Evolutionary conservation across 2,329 filamentous ascomycete genomes (phyloP), one percentile per base, ranked within the genome.

Genomic region (Fusarium sp.): DNA sequence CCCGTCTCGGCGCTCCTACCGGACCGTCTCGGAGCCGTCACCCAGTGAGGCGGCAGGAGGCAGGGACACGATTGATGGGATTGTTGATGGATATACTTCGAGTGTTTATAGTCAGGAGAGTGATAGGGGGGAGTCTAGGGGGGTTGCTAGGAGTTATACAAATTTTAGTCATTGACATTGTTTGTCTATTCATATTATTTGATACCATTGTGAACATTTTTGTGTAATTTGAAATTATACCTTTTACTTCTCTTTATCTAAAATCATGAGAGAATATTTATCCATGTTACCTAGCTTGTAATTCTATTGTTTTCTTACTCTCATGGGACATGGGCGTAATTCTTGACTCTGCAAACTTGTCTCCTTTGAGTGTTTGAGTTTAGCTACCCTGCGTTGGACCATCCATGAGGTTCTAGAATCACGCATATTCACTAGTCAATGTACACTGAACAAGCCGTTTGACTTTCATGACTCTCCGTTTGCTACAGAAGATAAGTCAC

Each of bases 1-100:
- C 14, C 61, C 40, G 2, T 7, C 56, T 6, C 62, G 42, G 36
- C 31, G 7, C 6, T 16, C 31, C 14, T 49, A 20, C 1, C 20
- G 27, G 7, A 42, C 54, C 4, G 14, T 23, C 20, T 34, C 54
- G 18, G 58, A 29, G 5, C 18, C 49, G 11, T 53, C 49, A 3
- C 23, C 40, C 27, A 51, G 29, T 18, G 50, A 61, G 14, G 18
- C 40, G 9, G 31, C 10, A 9, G 33, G 25, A 3, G 55, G 40
- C 7, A 25, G 33, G 9, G 38, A 55, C 7, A 57, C 62, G 20
- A 18, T 61, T 3, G 34, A 57, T 20, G 34, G 16, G 14, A 16
- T 61, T 11, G 23, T 31, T 6, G 49, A 50, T 20, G 53, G 34
- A 7, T 44, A 59, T 29, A 18, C 5, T 8, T 67, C 65, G 13